A percentile compares a stretch with the other conserved stretches of the same genome.
Evolutionary conservation across 2,329 filamentous ascomycete species (phyloP).

Genomic region (Colletotrichum ledebouriae): DNA sequence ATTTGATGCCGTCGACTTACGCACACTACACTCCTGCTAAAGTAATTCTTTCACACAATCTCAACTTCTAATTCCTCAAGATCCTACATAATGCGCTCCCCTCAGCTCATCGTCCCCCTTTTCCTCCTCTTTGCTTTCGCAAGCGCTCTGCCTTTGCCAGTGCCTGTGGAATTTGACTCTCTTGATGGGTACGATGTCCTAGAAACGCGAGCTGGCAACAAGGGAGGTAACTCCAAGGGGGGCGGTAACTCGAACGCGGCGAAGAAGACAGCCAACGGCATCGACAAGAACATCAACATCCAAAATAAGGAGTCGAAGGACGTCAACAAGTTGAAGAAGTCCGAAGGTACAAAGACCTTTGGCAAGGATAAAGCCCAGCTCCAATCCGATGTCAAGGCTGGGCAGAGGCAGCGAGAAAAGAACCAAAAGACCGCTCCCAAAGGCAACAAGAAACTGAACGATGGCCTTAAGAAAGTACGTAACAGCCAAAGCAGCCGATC

Average conservation of each 20-base stretch:
- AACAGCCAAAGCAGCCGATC: no score
- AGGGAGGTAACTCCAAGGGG: slow-evolving; percentile 1
- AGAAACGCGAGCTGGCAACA: slow-evolving; percentile 11
- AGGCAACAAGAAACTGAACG: neutral
- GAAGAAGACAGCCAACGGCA: slow-evolving; percentile 9
- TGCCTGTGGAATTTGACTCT: slow-evolving; percentile 6
- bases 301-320: slow-evolving; percentile 29
- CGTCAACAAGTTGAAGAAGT: slow-evolving; percentile 3
- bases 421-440: slow-evolving; percentile 27
- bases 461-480: slow-evolving; percentile 31
- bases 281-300: slow-evolving; percentile 30
- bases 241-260: neutral
- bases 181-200: neutral
- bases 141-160: slow-evolving; percentile 25
- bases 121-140: slow-evolving; percentile 29
- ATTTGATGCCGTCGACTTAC: no score
- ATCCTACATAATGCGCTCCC: slow-evolving; percentile 14
- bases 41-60: neutral
- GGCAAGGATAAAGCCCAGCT: slow-evolving; percentile 4
- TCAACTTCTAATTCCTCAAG: neutral
- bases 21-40: neutral
- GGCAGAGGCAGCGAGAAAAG: neutral
- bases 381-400: neutral
- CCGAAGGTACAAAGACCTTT: slow-evolving; percentile 11
- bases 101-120: slow-evolving; percentile 24